Evolutionary conservation across 345 rosid genomes (phyloP), one percentile per base, ranked within the genome.

Genomic region (Clausena lansium): DNA sequence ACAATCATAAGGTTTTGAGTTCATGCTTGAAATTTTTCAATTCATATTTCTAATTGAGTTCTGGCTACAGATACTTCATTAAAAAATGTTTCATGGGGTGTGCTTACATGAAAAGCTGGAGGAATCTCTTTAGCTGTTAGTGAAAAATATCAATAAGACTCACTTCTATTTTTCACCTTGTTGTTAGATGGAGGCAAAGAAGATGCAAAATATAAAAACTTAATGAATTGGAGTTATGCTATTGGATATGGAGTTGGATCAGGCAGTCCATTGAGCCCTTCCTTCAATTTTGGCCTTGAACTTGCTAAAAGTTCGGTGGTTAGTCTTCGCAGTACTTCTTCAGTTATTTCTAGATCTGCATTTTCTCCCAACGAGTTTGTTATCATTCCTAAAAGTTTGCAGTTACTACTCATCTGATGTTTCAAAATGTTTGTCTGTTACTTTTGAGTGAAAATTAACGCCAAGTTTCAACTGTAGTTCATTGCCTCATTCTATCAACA

Each of bases 401-500:
- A 4, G 55, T 52, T 52, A 17, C 6, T 52, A 4, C 22, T 52
- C 7, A 52, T 52, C 55, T 17, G 20, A 52, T 52, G 55, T 61
- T 47, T 50, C 41, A 2, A 50, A 77, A 39, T n/a, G 25, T 38
- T 74, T 79, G 19, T 76, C 2, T 10, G 62, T 28, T 73, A 75
- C 77, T 35, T 52, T 75, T 64, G 15, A 61, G 45, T 71, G 45
- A 75, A 11, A 47, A 38, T 68, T 50, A 61, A 73, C 52, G 22
- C 73, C 71, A 71, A 59, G 77, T 74, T 83, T 67, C 67, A 39
- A 77, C 66, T 91, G 88, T 87, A 95, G 98, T 95, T 95, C 81
- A 86, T 89, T 47, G 95, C 98, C 66, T 92, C 98, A 13, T 93
- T 95, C 74, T 93, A 89, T 83, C 97, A 95, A 77, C 98, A 95